Evolutionary conservation across 768 basidiomycete genomes (phyloP).

Genomic region (Trametes cubensis): DNA sequence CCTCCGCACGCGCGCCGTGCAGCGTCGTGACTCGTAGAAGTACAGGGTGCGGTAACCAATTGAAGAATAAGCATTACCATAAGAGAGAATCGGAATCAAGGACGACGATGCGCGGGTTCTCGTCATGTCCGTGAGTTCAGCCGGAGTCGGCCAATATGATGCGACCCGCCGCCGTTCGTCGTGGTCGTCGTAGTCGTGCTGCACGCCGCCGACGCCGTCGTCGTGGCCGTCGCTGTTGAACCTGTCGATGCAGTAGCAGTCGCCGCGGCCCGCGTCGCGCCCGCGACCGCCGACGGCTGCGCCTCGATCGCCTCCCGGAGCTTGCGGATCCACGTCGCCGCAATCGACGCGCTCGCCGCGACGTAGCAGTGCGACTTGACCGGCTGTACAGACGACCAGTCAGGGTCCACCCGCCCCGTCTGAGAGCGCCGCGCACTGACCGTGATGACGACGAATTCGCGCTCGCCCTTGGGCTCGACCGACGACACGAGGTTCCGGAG

Average conservation of each 20-base stretch:
- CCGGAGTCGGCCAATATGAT: conserved; percentile 16
- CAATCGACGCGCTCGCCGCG: conserved; percentile 31
- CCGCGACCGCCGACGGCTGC: conserved; percentile 8
- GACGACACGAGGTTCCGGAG: conserved; percentile 46
- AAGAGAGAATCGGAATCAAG: not conserved
- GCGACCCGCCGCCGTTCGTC: not conserved
- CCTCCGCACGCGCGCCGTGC: conserved; percentile 2
- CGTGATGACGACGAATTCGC: conserved; percentile 63
- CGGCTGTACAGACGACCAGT: conserved; percentile 37
- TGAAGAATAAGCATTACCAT: not conserved
- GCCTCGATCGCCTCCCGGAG: conserved; percentile 34
- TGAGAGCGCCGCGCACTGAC: conserved; percentile 42
- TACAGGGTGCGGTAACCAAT: conserved; percentile 14
- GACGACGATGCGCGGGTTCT: not conserved
- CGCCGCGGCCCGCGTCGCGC: not conserved
- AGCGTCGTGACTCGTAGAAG: conserved; percentile 10
- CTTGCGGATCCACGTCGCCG: conserved; percentile 37
- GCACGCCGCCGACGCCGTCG: not conserved
- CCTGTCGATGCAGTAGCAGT: not conserved
- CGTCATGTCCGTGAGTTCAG: conserved; percentile 24
- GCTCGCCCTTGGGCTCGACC: conserved; percentile 55
- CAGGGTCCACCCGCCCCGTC: conserved; percentile 7
- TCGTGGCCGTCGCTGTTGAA: not conserved
- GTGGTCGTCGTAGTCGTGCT: not conserved
- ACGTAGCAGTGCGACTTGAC: conserved; percentile 43